Conservation (phyloP, 306 rosid genomes). For the Quercus rubra region DNA sequence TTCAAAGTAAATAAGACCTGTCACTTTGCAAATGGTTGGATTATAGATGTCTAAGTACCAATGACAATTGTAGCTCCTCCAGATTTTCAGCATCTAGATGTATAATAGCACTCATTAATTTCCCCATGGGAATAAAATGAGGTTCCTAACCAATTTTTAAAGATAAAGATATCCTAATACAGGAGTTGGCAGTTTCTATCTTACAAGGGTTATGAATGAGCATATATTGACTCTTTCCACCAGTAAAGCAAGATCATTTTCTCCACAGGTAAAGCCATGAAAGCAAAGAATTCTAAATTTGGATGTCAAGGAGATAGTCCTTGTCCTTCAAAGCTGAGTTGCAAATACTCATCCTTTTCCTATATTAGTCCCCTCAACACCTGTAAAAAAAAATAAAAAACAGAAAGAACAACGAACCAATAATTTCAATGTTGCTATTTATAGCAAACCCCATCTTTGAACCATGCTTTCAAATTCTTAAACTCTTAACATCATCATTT, state of each 20-base stretch:
- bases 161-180: neutral
- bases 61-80: neutral
- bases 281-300: neutral
- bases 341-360: neutral
- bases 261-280: neutral
- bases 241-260: neutral
- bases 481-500: neutral
- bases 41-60: neutral
- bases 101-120: neutral
- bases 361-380: slow-evolving; percentile 24
- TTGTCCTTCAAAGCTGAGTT: neutral
- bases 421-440: neutral
- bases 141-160: neutral
- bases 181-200: neutral
- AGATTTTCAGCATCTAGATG: neutral
- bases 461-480: slow-evolving; percentile 13
- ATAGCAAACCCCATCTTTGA: slow-evolving; percentile 6
- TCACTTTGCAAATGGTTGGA: neutral
- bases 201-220: neutral
- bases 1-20: neutral
- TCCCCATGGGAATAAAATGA: neutral
- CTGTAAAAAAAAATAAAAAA: neutral
- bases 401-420: slow-evolving; percentile 5
- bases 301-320: neutral
- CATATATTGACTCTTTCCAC: slow-evolving; percentile 6